Evolutionary conservation across 129 eudicot genomes (phyloP), one percentile per base, ranked within the genome.

Genomic region (Daucus carota): DNA sequence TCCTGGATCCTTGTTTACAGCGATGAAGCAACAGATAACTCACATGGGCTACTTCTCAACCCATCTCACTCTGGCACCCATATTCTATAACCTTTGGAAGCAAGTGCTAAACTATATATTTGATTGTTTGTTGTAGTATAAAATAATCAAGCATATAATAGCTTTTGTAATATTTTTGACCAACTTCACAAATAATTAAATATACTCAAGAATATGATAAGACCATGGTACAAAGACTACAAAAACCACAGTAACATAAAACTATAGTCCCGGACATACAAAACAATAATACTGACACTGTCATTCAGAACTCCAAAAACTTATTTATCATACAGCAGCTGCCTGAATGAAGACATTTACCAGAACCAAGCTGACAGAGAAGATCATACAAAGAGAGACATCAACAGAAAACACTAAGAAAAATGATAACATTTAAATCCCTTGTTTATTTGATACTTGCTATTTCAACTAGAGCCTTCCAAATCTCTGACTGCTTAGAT

Each of bases 1-100:
- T 85, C 89, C 34, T 84, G 81, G 52, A 84, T 85, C 76, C 84
- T 77, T 67, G 80, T 80, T 41, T 81, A 83, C 3, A 73, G 42
- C 48, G 44, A 68, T 29, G 81, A 81, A 11, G 84, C 77, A 15
- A 74, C 70, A 5, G 83, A 77, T 72, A 65, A 52, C 62, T 68
- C 82, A n/a, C 71, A 82, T 17, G 80, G 72, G 71, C 75, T 74
- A 28, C 68, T 73, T 31, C 17, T 73, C 17, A 79, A 54, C 76
- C 47, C n/a, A n/a, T n/a, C n/a, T n/a, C n/a, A n/a, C 85, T 46
- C 38, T 77, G 3, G 74, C 89, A 40, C 20, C 79, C 40, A 78
- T 75, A 26, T 45, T 54, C 72, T 72, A 75, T 41, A 72, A 81
- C 48, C 82, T 81, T 69, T 72, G 85, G 22, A 78, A 69, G 65